Evolutionary conservation across 257 asterid species (phyloP).

Genomic region (Haberlea rhodopensis): DNA sequence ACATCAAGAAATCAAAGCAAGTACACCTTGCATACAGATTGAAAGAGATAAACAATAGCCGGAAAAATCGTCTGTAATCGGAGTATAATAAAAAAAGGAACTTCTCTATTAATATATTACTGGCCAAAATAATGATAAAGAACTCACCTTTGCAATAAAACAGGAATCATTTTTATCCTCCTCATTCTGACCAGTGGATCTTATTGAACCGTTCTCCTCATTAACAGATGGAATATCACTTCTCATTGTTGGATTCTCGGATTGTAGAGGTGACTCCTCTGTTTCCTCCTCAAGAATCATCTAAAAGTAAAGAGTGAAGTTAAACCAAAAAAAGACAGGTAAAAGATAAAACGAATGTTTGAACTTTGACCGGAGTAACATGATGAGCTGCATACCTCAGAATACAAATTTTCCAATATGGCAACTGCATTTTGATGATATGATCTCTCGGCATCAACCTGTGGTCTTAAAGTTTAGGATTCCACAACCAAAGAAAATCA

Average conservation of each 20-base stretch:
- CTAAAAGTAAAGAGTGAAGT: not conserved
- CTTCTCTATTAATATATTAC: not conserved
- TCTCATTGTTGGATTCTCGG: not conserved
- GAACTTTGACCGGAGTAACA: not conserved
- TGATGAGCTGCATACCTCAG: not conserved
- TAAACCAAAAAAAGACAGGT: too few species aligned
- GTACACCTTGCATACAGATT: not conserved
- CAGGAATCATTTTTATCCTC: not conserved
- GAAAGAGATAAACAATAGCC: not conserved
- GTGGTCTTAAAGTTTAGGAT: not conserved
- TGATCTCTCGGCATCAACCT: slow-evolving; percentile 87
- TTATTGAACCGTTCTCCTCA: not conserved
- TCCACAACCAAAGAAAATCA: not conserved
- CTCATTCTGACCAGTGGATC: not conserved
- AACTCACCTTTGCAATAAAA: not conserved
- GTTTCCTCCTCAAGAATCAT: not conserved
- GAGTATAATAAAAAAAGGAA: slow-evolving; percentile 13
- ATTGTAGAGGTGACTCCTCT: not conserved
- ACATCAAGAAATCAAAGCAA: not conserved
- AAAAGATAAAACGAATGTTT: too few species aligned
- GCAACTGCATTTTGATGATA: slow-evolving; percentile 54
- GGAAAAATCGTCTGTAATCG: not conserved
- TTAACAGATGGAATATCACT: not conserved
- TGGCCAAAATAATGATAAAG: not conserved
- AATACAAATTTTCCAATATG: not conserved